Base-by-base conservation (phyloP, 2,329 filamentous ascomycete genomes). In the Neopestalotiopsis sp. region DNA sequence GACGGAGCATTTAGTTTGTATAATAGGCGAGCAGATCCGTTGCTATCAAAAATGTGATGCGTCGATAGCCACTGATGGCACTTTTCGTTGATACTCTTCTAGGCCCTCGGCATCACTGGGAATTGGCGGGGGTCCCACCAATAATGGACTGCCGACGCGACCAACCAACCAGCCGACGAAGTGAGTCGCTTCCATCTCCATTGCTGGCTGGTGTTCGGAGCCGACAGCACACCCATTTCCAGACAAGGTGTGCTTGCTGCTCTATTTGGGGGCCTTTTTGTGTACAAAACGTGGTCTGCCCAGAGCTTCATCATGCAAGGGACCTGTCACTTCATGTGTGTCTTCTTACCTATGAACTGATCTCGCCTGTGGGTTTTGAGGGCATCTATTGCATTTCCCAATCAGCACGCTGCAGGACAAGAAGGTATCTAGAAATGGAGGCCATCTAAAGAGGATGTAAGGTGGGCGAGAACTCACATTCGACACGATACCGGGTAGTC, bases 351-450 rank as follows among this genome's bases (percentile, higher is more conserved):
- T 81, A 94, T 94, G 76, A 98, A 90, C 80, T 98, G 95, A 79
- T 98, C 95, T 78, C 95, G 87, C 67, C 95, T 89, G 83, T 98
- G 95, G 66, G 94, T 95, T 88, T 97, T 90, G 76, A 89, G 84
- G 61, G 88, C 86, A 83, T 90, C 88, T 90, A 72, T 28, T 30
- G 61, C 13, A 63, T 49, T 20, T 49, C n/a, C 34, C 9, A 30
- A 32, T 20, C 65, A 40, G 45, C 57, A 63, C 34, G 28, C 58
- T 61, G 58, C 34, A 38, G 3, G 34, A 10, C 34, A 38, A 38
- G 34, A 38, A 38, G 34, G 34, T 38, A 38, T 7, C 6, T 10
- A 38, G 6, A 53, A 53, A 20, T 12, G n/a, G 17, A n/a, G 45
- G 20, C 34, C 34, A 38, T 38, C 32, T 13, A 14, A 17, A 4